Evolutionary conservation across 192 early-diverging fungal species (phyloP).

Genomic region (Coemansia sp.): DNA sequence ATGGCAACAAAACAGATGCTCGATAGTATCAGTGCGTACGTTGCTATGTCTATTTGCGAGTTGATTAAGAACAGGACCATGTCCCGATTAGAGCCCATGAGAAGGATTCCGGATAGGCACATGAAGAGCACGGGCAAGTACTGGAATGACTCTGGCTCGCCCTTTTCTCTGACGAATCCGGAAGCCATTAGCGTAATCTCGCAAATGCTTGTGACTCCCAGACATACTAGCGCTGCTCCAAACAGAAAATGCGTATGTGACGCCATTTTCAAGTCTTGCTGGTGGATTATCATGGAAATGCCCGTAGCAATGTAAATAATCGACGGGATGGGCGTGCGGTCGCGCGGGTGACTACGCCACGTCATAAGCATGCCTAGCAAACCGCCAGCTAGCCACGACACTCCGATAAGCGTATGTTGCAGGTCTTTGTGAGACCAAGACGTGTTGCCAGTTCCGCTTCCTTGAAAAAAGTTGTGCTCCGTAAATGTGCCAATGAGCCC

Average conservation of each 20-base stretch:
- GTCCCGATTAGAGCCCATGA: conserved; percentile 70
- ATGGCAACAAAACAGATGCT: conserved; percentile 61
- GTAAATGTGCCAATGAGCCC: conserved; percentile 69
- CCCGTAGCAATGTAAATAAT: conserved; percentile 65
- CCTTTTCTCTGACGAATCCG: conserved; percentile 27
- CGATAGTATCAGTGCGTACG: conserved; percentile 59
- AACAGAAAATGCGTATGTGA: conserved; percentile 63
- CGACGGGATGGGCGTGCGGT: conserved; percentile 61
- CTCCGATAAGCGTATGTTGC: conserved; percentile 69
- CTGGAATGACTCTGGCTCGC: conserved; percentile 31
- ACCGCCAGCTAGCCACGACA: conserved; percentile 66
- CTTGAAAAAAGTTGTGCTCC: conserved; percentile 64
- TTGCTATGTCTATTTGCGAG: conserved; percentile 52
- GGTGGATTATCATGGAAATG: conserved; percentile 62
- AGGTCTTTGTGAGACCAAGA: conserved; percentile 66
- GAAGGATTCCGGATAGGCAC: conserved; percentile 61
- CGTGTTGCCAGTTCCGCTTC: conserved; percentile 1
- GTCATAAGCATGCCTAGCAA: conserved; percentile 57
- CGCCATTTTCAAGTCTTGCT: conserved; percentile 59
- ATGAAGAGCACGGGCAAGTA: conserved; percentile 50
- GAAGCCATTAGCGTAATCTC: conserved; percentile 55
- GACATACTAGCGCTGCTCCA: conserved; percentile 59
- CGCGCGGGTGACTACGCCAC: conserved; percentile 25
- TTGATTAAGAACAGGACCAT: conserved; percentile 55
- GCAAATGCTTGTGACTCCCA: conserved; percentile 56